A percentile compares a stretch with the other conserved stretches of the same genome.
phyloP scores from a whole-genome alignment of 225 moss, liverwort and hornwort species.

The Climacium dendroides region DNA sequence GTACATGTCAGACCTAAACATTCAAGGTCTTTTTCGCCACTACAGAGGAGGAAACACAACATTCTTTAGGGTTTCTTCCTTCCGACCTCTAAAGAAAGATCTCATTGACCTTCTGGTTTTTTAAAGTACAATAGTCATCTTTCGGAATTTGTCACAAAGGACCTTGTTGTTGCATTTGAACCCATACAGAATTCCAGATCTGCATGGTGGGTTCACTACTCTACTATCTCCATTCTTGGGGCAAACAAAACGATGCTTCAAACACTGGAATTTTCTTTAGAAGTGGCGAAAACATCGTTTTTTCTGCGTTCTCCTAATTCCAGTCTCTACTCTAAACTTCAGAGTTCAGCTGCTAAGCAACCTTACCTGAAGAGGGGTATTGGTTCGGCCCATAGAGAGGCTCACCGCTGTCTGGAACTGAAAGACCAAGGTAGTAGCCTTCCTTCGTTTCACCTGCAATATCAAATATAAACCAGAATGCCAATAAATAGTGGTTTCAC shows the following conservation, averaged over 20 bases:
- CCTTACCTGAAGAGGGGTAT: conserved; percentile 44
- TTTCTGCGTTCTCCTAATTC: background rate
- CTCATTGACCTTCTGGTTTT: background rate
- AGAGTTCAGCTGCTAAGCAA: background rate
- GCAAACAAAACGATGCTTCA: background rate
- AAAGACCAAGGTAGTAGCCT: conserved; percentile 32
- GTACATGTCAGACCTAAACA: background rate
- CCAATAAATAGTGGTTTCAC: background rate
- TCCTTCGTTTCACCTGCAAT: conserved; percentile 54
- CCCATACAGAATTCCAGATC: background rate
- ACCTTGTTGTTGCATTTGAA: background rate
- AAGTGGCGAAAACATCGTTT: background rate
- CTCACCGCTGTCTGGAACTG: conserved; percentile 13
- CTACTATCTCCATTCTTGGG: background rate
- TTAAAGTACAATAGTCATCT: background rate
- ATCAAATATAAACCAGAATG: background rate
- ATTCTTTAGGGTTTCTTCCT: background rate
- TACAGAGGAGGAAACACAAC: background rate
- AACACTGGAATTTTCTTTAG: background rate
- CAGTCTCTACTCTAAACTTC: background rate
- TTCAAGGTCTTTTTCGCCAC: background rate
- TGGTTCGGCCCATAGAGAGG: conserved; percentile 54
- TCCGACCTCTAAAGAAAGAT: background rate
- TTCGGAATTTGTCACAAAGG: too few relatives aligned
- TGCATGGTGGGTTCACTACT: background rate